Conservation (phyloP, 345 rosid species). For the Litchi chinensis region DNA sequence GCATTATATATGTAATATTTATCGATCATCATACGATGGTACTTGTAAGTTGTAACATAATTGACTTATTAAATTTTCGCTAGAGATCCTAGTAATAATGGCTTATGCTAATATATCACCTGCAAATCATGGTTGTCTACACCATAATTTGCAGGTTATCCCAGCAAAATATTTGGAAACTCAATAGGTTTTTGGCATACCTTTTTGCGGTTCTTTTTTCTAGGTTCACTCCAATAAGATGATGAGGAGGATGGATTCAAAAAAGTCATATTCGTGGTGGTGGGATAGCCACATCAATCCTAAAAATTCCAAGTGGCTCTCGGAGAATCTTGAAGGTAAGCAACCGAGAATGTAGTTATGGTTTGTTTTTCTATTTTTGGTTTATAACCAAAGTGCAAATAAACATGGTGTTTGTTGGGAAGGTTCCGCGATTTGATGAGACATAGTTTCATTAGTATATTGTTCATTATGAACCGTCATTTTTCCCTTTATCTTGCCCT, state of each 20-base stretch:
- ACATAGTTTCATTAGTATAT: neutral
- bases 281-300: constrained; percentile 84
- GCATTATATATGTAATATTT: neutral
- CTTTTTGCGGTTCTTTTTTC: neutral
- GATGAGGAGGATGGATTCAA: constrained; percentile 51
- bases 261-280: constrained; percentile 81
- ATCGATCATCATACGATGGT: neutral
- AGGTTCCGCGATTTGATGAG: neutral
- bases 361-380: neutral
- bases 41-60: neutral
- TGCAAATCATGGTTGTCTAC: neutral
- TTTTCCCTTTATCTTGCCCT: neutral
- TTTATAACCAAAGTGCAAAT: neutral
- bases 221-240: constrained; percentile 36
- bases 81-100: neutral
- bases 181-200: neutral
- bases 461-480: neutral
- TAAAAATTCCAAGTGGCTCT: constrained; percentile 84
- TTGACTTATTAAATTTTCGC: neutral
- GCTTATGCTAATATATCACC: neutral
- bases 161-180: neutral
- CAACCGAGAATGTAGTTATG: neutral
- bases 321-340: constrained; percentile 82
- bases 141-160: neutral
- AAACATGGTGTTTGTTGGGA: neutral